These are phyloP conservation scores for Podaxis pistillaris DNA, from an alignment of 768 basidiomycete species.

Conservation along the genomic window DNA sequence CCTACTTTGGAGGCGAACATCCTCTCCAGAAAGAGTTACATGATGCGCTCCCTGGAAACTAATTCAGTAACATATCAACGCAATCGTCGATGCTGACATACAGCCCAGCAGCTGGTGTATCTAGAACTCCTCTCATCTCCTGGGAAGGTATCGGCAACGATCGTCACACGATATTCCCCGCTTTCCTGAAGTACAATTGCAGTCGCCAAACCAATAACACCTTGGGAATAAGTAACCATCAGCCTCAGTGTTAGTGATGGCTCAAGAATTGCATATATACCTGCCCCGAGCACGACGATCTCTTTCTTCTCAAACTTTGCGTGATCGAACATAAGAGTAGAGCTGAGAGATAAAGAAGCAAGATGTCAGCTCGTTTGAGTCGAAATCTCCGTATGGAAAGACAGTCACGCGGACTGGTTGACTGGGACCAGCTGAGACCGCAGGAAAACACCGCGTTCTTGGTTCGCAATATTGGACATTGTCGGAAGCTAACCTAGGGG, in stretches of 20 bases:
- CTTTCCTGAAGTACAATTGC: conserved; percentile 66
- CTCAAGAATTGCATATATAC: background rate
- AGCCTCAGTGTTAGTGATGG: background rate
- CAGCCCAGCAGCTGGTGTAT: conserved; percentile 84
- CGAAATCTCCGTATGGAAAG: no score
- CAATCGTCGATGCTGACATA: conserved; percentile 30
- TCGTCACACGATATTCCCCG: conserved; percentile 58
- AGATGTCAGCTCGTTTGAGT: background rate
- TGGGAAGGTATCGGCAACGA: conserved; percentile 69
- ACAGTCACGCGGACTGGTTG: no score
- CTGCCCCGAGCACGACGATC: conserved; percentile 40
- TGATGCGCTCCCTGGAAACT: conserved; percentile 71
- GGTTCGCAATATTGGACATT: no score
- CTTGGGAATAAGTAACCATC: conserved; percentile 33
- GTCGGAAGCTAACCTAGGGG: no score
- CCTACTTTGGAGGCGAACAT: conserved; percentile 45
- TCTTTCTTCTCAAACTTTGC: conserved; percentile 6
- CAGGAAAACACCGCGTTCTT: no score
- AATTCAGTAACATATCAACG: background rate
- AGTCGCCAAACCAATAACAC: conserved; percentile 75
- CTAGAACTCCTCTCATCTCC: conserved; percentile 63
- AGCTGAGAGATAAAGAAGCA: background rate
- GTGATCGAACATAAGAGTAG: background rate
- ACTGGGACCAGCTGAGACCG: no score
- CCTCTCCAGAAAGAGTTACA: conserved; percentile 54